Evolutionary conservation across 23 red algal species (phyloP), one percentile per base, ranked within the genome.

Genomic region (Gracilaria caudata): DNA sequence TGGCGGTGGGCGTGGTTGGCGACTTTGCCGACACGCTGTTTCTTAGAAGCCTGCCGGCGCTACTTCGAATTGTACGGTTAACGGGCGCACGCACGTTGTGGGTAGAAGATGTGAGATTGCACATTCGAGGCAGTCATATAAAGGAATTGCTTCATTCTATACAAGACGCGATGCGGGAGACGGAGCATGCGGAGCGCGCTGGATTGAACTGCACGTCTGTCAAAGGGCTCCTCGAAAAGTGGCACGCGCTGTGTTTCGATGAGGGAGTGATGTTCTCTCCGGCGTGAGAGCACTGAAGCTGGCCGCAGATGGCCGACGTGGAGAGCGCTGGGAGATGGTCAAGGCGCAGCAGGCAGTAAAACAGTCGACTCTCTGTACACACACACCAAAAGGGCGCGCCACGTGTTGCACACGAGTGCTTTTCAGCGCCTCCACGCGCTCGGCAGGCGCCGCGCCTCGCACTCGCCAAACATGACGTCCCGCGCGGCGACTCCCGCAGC

Each of bases 181-280:
- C 63, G 63, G 4, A 12, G 17, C 7, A 25, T 4, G 63, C 63
- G 63, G 63, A 68, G 63, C 6, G 3, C 2, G 63, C 63, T 4
- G 63, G 63, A 10, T 8, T 68, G 7, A 68, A 35, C 12, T 68
- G 63, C 63, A 35, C 30, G 12, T 68, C 63, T 10, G 28, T 68
- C 13, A 33, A 7, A 10, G 63, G 17, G 30, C 13, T 68, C 4
- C 63, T 68, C 4, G 17, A 35, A 7, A 68, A 68, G 28, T 68
- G 63, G 63, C 63, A 12, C 28, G 63, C 63, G n/a, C 63, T 68
- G 12, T 68, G 63, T 25, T 68, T 68, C 63, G 63, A 68, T 19
- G 30, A 68, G 3, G 12, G 17, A 9, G 17, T 68, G 28, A 7
- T 68, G 63, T 19, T 68, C 17, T 5, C 28, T 7, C 30, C 63